phyloP scores from a whole-genome alignment of 352 stramenopile species.

The Phytophthora sojae region DNA sequence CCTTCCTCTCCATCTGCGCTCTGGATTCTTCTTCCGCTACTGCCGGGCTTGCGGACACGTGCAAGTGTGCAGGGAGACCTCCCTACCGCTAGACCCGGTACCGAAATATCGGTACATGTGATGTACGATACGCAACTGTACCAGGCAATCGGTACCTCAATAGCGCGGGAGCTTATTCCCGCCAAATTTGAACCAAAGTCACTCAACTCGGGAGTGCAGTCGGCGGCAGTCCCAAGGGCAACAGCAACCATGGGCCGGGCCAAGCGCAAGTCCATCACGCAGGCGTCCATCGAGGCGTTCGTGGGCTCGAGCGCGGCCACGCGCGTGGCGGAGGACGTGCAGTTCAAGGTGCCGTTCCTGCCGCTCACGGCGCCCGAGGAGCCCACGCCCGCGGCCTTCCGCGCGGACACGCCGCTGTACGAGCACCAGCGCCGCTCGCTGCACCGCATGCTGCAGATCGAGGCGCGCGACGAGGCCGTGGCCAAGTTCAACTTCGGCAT shows the following conservation, averaged over 20 bases:
- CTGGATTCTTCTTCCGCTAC: slow-evolving; percentile 11
- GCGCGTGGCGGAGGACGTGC: slow-evolving; percentile 61
- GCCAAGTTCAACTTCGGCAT: slow-evolving; percentile 80
- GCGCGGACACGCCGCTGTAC: slow-evolving; percentile 62
- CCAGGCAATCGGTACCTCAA: not conserved
- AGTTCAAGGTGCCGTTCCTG: slow-evolving; percentile 88
- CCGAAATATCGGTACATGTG: not conserved
- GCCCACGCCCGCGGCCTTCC: slow-evolving; percentile 66
- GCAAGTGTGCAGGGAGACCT: not conserved
- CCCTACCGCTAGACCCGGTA: not conserved
- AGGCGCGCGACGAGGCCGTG: slow-evolving; percentile 68
- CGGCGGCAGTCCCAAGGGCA: too few relatives aligned
- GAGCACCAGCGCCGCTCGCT: slow-evolving; percentile 85
- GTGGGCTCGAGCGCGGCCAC: slow-evolving; percentile 41
- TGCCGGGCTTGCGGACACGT: slow-evolving; percentile 23
- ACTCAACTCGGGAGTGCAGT: not conserved
- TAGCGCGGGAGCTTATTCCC: not conserved
- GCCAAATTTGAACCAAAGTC: slow-evolving; percentile 1
- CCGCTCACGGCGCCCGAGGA: slow-evolving; percentile 73
- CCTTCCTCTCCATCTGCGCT: slow-evolving; percentile 40
- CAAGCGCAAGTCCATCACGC: slow-evolving; percentile 41
- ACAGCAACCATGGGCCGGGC: slow-evolving; percentile 13
- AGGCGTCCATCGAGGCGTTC: slow-evolving; percentile 69
- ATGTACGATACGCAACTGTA: not conserved
- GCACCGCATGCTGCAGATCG: slow-evolving; percentile 87